phyloP scores from a whole-genome alignment of 2,329 filamentous ascomycete species.

The Botrytis porri region DNA sequence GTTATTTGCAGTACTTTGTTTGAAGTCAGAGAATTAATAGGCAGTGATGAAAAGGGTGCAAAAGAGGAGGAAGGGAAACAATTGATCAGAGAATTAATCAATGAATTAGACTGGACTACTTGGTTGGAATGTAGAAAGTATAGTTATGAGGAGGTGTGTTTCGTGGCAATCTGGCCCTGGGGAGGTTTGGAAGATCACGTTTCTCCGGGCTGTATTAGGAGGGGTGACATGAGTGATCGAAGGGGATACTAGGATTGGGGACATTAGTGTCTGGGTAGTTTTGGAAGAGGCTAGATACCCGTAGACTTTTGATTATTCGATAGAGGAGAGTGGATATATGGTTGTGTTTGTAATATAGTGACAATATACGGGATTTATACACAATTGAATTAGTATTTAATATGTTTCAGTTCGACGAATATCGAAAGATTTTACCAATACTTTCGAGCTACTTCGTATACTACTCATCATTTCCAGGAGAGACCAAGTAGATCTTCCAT shows the following conservation, averaged over 20 bases:
- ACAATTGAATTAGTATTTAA: not conserved
- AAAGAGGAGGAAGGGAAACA: not conserved
- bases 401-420: not conserved
- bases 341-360: not conserved
- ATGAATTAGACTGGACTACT: constrained; percentile 47
- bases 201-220: constrained; percentile 44
- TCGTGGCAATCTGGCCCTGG: constrained; percentile 62
- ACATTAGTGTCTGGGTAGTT: not conserved
- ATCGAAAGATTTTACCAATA: not conserved
- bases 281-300: not conserved
- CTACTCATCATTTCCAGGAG: not conserved
- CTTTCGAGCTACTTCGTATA: not conserved
- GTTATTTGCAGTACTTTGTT: constrained; percentile 43
- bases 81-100: constrained; percentile 12
- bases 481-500: not conserved
- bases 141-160: constrained; percentile 51
- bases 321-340: not conserved
- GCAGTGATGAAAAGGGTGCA: not conserved
- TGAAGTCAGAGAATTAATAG: constrained; percentile 25
- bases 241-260: constrained; percentile 17
- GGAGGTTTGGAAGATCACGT: constrained; percentile 54
- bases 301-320: not conserved
- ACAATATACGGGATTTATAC: too few species aligned
- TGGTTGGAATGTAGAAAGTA: constrained; percentile 58
- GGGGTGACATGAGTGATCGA: not conserved